These are phyloP conservation scores for Ganoderma multipileum DNA, from an alignment of 1,284 basidiomycete species.

Conservation along the genomic window DNA sequence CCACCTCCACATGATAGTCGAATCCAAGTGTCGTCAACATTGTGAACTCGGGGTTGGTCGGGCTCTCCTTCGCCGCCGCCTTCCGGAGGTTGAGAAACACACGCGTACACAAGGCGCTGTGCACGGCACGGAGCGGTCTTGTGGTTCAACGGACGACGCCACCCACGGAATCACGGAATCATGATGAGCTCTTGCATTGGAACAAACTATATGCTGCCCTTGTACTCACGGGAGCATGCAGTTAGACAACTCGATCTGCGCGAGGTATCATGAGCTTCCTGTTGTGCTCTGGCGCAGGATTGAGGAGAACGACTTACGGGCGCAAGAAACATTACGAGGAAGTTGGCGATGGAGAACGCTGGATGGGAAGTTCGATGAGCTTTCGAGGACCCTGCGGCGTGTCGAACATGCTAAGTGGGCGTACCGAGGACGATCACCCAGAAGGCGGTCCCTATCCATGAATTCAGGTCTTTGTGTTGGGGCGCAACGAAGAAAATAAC, in stretches of 20 bases:
- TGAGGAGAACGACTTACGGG: neutral
- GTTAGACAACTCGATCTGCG: neutral
- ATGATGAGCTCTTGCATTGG: no score
- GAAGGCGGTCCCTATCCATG: neutral
- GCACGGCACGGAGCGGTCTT: neutral
- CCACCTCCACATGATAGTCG: neutral
- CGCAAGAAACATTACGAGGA: conserved; percentile 4
- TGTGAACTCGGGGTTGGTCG: neutral
- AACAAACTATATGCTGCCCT: no score
- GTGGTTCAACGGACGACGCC: neutral
- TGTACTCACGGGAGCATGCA: no score
- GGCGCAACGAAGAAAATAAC: no score
- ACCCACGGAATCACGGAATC: no score
- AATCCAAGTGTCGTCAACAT: conserved; percentile 3
- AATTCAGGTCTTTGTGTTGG: neutral
- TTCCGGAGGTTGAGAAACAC: conserved; percentile 4
- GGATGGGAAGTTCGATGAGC: neutral
- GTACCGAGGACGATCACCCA: conserved; percentile 4
- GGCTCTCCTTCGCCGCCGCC: neutral
- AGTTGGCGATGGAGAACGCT: conserved; percentile 10
- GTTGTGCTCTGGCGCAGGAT: neutral
- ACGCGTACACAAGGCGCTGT: neutral
- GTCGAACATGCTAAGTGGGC: neutral
- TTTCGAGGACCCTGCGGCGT: no score
- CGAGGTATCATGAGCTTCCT: no score